Evolutionary conservation across 73 alveolate genomes (phyloP), one percentile per base, ranked within the genome.

Genomic region (Stentor roeselii): DNA sequence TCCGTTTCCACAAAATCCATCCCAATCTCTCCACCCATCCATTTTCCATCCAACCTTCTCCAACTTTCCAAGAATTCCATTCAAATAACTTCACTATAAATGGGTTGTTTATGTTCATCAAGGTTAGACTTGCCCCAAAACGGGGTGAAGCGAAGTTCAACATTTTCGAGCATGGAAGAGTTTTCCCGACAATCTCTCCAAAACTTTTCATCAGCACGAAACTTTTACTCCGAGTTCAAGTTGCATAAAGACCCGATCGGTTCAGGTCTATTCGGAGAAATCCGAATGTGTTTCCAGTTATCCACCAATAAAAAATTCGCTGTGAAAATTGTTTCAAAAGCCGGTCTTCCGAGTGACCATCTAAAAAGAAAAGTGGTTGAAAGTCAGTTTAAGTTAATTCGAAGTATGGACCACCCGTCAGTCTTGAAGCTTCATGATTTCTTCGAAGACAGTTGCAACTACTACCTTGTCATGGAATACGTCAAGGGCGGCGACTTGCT

Each of bases 401-500:
- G 34, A 67, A 40, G 41, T 27, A 34, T 67, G 50, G 80, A 67
- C 41, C 87, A 82, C 38, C 87, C 87, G 35, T 32, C 38, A 3
- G 61, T 82, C n/a, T 30, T 82, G 59, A 82, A 82, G 15, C 30
- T 82, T n/a, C 21, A 32, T 67, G 87, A 82, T 32, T 35, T 82
- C 27, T 82, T 74, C 59, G 87, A 82, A 82, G 84, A 3, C 36
- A 31, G 31, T 3, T 32, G 36, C 30, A 27, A 27, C 0, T 60
- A 37, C 3, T 82, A 41, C 35, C 31, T 82, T 32, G 86, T 82
- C 34, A 3, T 67, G 84, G 87, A 82, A 42, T 60, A 60, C 30
- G n/a, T 38, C 6, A 27, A 36, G 30, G 87, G 87, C n/a, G 87
- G 87, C 3, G 84, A 82, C 36, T 67, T 82, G 59, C 61, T 15